Base-by-base conservation (phyloP, 352 stramenopile genomes). In the Phytophthora sansomeana region DNA sequence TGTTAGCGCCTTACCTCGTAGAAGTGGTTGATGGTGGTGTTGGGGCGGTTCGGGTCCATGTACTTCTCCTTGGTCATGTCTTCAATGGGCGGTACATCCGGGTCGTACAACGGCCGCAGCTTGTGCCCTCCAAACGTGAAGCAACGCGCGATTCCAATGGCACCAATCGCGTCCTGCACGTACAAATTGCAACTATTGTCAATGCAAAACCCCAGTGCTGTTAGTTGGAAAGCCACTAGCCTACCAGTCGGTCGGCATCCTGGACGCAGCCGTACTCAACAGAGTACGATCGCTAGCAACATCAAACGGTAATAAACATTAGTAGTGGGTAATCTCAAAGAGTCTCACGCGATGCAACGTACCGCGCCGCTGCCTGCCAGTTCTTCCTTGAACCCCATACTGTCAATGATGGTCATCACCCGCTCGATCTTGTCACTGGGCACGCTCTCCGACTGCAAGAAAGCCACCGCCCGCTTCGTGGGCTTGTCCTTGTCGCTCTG, bases 81-180 rank as follows among this genome's bases (percentile, higher is more conserved):
- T 9, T 80, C 64, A 10, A 69, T 76, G 3, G 86, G 79, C 0
- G 75, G 75, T 4, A 92, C 62, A 14, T 83, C 69, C 2, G 77
- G 76, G 50, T 96, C 85, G 70, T 97, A 97, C 51, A 97, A 60
- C 26, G 81, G 55, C 8, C 89, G 85, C 60, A 90, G 85, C 63
- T 93, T 95, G 78, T 92, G 72, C 38, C 91, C 87, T 61, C 90
- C 89, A 55, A 90, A 97, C 21, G 91, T 96, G 69, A 97, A 96
- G 72, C 90, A 97, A 21, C 91, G 89, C 14, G 91, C 91, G 47
- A 97, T 96, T 59, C 91, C 91, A 14, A 97, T 88, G 4, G 91
- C 89, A n/a, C 89, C 91, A 63, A 97, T 97, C 8, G 89, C 90
- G 69, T 97, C 91, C 83, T 92, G 44, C 35, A 60, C 29, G 36